Evolutionary conservation across 1,139 yeast genomes (phyloP).

Genomic region (Magnusiomyces tetraspermus): DNA sequence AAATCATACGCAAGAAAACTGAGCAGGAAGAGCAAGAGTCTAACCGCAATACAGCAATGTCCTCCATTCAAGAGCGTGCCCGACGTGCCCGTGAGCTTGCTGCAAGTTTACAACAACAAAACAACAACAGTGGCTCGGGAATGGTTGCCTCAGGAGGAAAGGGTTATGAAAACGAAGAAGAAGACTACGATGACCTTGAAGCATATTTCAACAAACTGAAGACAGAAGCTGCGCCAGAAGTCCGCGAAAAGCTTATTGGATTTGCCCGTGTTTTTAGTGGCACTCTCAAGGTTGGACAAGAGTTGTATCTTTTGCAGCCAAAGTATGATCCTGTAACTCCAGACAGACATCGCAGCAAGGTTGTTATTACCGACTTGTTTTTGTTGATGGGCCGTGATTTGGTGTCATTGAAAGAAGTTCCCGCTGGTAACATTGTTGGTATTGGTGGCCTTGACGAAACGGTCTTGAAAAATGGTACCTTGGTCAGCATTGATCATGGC

Average conservation of each 20-base stretch:
- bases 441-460: conserved; percentile 82
- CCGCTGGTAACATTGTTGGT: conserved; percentile 94
- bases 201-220: conserved; percentile 33
- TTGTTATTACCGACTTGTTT: conserved; percentile 57
- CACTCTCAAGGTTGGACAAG: conserved; percentile 62
- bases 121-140: conserved; percentile 36
- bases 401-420: conserved; percentile 65
- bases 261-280: conserved; percentile 89
- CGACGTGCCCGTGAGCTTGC: conserved; percentile 51
- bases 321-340: conserved; percentile 70
- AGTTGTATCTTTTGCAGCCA: conserved; percentile 70
- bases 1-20: conserved; percentile 25
- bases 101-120: conserved; percentile 43
- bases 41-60: conserved; percentile 38
- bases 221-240: conserved; percentile 16
- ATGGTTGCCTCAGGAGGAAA: conserved; percentile 23
- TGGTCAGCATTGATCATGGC: conserved; percentile 40
- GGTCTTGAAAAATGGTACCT: conserved; percentile 78
- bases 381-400: conserved; percentile 90
- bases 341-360: conserved; percentile 44
- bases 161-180: conserved; percentile 16
- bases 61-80: conserved; percentile 48
- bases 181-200: conserved; percentile 18
- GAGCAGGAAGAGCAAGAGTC: conserved; percentile 12
- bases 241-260: conserved; percentile 50